Evolutionary conservation across 1,139 yeast genomes (phyloP).

Genomic region (Geotrichum klebahnii): DNA sequence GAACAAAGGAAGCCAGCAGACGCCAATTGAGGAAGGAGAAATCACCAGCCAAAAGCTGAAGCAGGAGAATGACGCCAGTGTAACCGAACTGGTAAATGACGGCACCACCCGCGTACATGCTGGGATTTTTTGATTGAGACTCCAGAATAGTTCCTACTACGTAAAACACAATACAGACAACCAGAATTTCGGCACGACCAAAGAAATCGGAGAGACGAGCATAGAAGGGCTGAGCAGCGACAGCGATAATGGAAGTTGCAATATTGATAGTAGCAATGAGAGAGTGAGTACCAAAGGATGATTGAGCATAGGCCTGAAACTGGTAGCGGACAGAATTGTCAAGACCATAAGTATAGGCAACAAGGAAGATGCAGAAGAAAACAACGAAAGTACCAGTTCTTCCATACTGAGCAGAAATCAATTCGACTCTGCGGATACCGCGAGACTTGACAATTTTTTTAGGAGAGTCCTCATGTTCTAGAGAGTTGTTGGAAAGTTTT

Average conservation of each 20-base stretch:
- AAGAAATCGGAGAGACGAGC: constrained; percentile 69
- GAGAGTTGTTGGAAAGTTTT: neutral
- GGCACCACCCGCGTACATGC: constrained; percentile 69
- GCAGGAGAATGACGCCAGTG: constrained; percentile 56
- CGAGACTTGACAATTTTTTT: constrained; percentile 22
- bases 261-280: constrained; percentile 62
- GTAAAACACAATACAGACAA: constrained; percentile 56
- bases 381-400: constrained; percentile 40
- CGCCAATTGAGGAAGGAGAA: constrained; percentile 68
- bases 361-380: constrained; percentile 52
- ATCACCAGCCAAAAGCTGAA: constrained; percentile 60
- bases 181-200: constrained; percentile 59
- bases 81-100: constrained; percentile 67
- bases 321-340: constrained; percentile 53
- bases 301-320: constrained; percentile 54
- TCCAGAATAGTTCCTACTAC: constrained; percentile 67
- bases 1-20: constrained; percentile 56
- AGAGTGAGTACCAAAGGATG: constrained; percentile 55
- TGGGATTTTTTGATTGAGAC: constrained; percentile 61
- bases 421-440: constrained; percentile 42
- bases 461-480: neutral
- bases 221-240: constrained; percentile 66
- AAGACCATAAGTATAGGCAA: constrained; percentile 65
- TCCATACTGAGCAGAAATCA: constrained; percentile 38
- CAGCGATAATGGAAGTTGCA: constrained; percentile 60